Percentiles rank a stretch among this genome's conserved stretches.
Conservation (phyloP, 305 asterid genomes). For the Solanum chacoense region DNA sequence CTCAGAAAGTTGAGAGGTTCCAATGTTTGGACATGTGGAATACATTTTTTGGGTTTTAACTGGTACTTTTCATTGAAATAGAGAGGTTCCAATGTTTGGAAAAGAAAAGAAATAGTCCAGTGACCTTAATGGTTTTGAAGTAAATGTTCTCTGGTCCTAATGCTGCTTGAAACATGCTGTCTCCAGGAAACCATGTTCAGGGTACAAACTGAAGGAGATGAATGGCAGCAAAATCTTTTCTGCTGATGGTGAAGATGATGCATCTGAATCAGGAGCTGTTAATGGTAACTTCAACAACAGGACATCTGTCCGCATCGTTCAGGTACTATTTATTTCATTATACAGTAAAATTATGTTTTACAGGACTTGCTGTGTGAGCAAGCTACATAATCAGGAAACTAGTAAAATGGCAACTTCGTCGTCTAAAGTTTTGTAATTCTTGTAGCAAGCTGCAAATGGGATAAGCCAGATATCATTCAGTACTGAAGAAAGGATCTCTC, state of each 20-base stretch:
- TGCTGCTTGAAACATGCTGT: background rate
- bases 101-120: background rate
- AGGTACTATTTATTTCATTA: conserved; percentile 33
- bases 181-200: conserved; percentile 84
- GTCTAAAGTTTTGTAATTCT: background rate
- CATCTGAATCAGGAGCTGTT: conserved; percentile 41
- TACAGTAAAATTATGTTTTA: background rate
- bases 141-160: background rate
- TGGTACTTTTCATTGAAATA: background rate
- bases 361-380: background rate
- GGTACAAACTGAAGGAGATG: conserved; percentile 82
- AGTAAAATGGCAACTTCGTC: background rate
- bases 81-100: background rate
- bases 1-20: background rate
- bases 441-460: conserved; percentile 81
- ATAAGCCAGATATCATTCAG: conserved; percentile 92
- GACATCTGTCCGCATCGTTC: conserved; percentile 88
- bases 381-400: background rate
- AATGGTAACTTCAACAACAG: conserved; percentile 38
- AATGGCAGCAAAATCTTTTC: conserved; percentile 77
- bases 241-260: conserved; percentile 37
- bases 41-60: background rate
- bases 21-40: background rate
- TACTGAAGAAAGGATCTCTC: conserved; percentile 71
- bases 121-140: background rate